phyloP scores from a whole-genome alignment of 805 yeast species.

The Yamadazyma scolyti region DNA sequence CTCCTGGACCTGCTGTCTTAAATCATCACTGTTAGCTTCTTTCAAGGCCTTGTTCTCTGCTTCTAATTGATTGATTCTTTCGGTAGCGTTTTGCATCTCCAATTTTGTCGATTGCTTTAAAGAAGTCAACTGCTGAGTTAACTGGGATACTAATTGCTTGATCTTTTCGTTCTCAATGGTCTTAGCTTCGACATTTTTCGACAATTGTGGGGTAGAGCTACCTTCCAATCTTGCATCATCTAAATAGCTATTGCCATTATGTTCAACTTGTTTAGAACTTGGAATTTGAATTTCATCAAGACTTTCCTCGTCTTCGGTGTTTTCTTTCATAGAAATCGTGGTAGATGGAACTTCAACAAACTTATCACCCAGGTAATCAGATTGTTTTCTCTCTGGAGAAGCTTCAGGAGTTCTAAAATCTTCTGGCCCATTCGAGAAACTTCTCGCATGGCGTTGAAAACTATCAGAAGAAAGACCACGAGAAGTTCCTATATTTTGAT shows the following conservation, averaged over 20 bases:
- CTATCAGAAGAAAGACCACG: slow-evolving; percentile 4
- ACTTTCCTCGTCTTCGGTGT: slow-evolving; percentile 12
- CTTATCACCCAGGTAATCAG: slow-evolving; percentile 13
- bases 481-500: not conserved
- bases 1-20: slow-evolving; percentile 22
- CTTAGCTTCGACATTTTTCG: slow-evolving; percentile 4
- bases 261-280: not conserved
- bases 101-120: slow-evolving; percentile 32
- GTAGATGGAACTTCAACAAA: slow-evolving; percentile 29
- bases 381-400: slow-evolving; percentile 18
- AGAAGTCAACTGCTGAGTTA: slow-evolving; percentile 28
- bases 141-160: slow-evolving; percentile 27
- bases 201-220: slow-evolving; percentile 9
- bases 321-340: slow-evolving; percentile 15
- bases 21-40: slow-evolving; percentile 8
- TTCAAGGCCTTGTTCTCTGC: slow-evolving; percentile 12
- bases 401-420: slow-evolving; percentile 27
- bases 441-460: slow-evolving; percentile 29
- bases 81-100: slow-evolving; percentile 57
- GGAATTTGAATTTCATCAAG: slow-evolving; percentile 3
- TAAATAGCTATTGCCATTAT: slow-evolving; percentile 4
- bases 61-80: slow-evolving; percentile 49
- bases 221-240: slow-evolving; percentile 1
- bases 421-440: slow-evolving; percentile 33
- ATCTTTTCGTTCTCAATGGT: slow-evolving; percentile 21